phyloP scores from a whole-genome alignment of 129 eudicot genomes.

The Pulicaria dysenterica region DNA sequence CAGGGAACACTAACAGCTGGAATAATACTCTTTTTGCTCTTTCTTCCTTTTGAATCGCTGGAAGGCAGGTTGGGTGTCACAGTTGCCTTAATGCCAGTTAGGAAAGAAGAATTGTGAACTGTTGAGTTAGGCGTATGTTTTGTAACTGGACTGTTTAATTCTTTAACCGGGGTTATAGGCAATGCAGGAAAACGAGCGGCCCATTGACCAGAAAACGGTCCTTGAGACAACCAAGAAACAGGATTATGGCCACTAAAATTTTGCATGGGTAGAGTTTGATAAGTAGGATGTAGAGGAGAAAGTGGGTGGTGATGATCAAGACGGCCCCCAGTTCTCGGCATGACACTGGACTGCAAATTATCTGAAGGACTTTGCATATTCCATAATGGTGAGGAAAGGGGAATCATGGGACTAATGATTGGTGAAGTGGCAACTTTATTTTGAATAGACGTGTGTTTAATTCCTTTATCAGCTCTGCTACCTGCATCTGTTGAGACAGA shows the following conservation, averaged over 20 bases:
- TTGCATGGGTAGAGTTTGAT: conserved; percentile 51
- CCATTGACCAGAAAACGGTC: conserved; percentile 74
- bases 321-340: conserved; percentile 41
- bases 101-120: conserved; percentile 34
- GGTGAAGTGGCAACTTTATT: conserved; percentile 49
- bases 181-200: conserved; percentile 42
- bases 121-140: conserved; percentile 29
- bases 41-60: conserved; percentile 54
- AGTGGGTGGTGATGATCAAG: conserved; percentile 54
- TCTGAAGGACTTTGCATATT: conserved; percentile 59
- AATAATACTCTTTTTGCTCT: conserved; percentile 61
- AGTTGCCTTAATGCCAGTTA: conserved; percentile 11
- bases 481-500: conserved; percentile 45
- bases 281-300: conserved; percentile 66
- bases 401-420: conserved; percentile 53
- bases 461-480: conserved; percentile 51
- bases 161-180: conserved; percentile 53
- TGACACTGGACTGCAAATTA: conserved; percentile 46
- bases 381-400: conserved; percentile 89
- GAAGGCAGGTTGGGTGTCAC: conserved; percentile 38
- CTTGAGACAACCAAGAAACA: conserved; percentile 66
- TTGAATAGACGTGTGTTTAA: conserved; percentile 44
- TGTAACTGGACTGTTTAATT: conserved; percentile 30
- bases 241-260: conserved; percentile 53
- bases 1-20: conserved; percentile 35